These are phyloP conservation scores for Chrysosporium keratinophilum DNA, from an alignment of 2,329 filamentous ascomycete species.

Conservation along the genomic window DNA sequence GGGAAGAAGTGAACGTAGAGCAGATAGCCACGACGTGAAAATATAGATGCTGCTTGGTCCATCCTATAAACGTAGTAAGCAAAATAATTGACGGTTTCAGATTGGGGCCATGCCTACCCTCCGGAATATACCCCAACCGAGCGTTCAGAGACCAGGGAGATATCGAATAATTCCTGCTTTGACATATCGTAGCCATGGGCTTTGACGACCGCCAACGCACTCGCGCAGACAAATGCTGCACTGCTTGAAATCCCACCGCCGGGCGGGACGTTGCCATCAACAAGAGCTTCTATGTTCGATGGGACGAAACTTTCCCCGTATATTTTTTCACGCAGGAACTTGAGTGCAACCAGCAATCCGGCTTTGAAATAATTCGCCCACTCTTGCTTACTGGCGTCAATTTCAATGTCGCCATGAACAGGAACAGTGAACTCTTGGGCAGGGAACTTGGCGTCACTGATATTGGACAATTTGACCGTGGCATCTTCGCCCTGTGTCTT, in stretches of 20 bases:
- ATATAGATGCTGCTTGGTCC: constrained; percentile 95
- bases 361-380: constrained; percentile 99
- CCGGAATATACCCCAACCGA: constrained; percentile 94
- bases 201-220: constrained; percentile 74
- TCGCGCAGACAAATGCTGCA: constrained; percentile 85
- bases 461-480: constrained; percentile 69
- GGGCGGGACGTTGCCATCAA: constrained; percentile 84
- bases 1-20: constrained; percentile 87
- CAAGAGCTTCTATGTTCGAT: constrained; percentile 72
- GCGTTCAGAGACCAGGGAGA: constrained; percentile 89
- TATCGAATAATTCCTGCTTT: constrained; percentile 83
- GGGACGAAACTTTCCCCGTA: constrained; percentile 53
- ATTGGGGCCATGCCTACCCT: constrained; percentile 48
- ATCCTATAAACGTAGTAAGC: constrained; percentile 50
- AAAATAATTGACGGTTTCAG: not conserved
- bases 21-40: constrained; percentile 74
- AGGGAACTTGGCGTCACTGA: constrained; percentile 65
- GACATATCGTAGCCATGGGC: constrained; percentile 76
- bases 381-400: constrained; percentile 75
- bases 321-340: constrained; percentile 60
- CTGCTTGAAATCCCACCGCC: constrained; percentile 89
- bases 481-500: constrained; percentile 37
- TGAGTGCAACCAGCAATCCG: constrained; percentile 70
- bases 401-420: constrained; percentile 53
- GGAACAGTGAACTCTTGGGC: constrained; percentile 64